Evolutionary conservation across 345 rosid genomes (phyloP), one percentile per base, ranked within the genome.

Genomic region (Abelmoschus esculentus): DNA sequence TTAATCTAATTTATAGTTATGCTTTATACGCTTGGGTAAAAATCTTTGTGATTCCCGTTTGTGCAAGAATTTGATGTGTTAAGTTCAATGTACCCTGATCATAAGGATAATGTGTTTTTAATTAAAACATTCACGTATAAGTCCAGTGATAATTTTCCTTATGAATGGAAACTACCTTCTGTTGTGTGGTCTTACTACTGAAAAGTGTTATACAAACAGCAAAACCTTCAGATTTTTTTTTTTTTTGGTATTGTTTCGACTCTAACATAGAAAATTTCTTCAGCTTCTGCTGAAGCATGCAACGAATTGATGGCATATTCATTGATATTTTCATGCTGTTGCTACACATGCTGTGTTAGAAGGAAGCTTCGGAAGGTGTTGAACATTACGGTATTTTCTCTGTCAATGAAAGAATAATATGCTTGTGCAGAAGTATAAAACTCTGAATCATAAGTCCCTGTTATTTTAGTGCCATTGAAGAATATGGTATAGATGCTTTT

Each of bases 271-370:
- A 44, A 55, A 54, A 65, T 73, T 47, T 71, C 34, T 49, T 38
- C 96, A 95, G 99, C 98, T 75, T 86, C 99, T 55, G 91, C 89
- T 18, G 98, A 95, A 84, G 92, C 97, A 71, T 95, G 98, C 74
- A 95, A 88, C 75, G 96, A 91, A 57, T 76, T 95, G 76, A 83
- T 95, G 97, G 97, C 89, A 5, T 95, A 95, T 80, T 91, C 99
- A 8, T 75, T 91, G 79, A 84, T 95, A 83, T 75, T 91, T 69
- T 95, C 99, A 31, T 95, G 99, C 78, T 95, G 99, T 80, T 95
- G 99, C 83, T 95, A 95, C 67, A 95, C 99, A 54, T 95, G 99
- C 76, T 95, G 99, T 3, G 73, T 91, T 13, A 84, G 99, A 82
- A 83, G 93, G 89, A 91, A 90, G 83, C 97, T 95, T 62, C 92